phyloP scores from a whole-genome alignment of 1,284 basidiomycete genomes.

The Mrakiaceae sp. region DNA sequence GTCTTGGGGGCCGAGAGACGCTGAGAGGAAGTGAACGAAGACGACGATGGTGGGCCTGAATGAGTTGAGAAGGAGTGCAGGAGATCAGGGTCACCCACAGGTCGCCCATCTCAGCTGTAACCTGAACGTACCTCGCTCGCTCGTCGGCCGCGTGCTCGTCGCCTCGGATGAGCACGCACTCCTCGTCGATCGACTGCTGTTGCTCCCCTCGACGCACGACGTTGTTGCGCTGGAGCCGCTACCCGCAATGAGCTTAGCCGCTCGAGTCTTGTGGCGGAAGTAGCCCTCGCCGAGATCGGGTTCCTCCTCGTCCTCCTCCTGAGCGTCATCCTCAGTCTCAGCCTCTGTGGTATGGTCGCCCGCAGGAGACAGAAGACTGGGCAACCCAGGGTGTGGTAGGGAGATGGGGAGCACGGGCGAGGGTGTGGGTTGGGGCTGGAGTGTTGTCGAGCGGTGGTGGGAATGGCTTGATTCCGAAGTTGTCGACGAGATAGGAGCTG shows the following conservation, averaged over 20 bases:
- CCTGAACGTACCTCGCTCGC: background rate
- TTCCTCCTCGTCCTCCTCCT: background rate
- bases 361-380: background rate
- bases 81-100: no score
- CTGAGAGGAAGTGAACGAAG: background rate
- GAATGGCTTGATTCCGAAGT: background rate
- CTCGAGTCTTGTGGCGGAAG: background rate
- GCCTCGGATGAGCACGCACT: background rate
- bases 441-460: background rate
- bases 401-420: background rate
- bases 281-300: background rate
- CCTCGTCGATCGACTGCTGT: background rate
- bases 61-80: background rate
- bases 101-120: background rate
- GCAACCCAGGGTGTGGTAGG: background rate
- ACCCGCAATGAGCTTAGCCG: background rate
- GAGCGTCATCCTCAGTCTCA: background rate
- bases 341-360: background rate
- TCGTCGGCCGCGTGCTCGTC: background rate
- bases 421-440: background rate
- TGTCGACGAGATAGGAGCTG: slow-evolving; percentile 37
- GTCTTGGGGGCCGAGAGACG: background rate
- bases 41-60: no score
- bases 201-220: background rate
- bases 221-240: background rate